Conservation (phyloP, 2,329 filamentous ascomycete genomes). For the Huntiella bhutanensis region DNA sequence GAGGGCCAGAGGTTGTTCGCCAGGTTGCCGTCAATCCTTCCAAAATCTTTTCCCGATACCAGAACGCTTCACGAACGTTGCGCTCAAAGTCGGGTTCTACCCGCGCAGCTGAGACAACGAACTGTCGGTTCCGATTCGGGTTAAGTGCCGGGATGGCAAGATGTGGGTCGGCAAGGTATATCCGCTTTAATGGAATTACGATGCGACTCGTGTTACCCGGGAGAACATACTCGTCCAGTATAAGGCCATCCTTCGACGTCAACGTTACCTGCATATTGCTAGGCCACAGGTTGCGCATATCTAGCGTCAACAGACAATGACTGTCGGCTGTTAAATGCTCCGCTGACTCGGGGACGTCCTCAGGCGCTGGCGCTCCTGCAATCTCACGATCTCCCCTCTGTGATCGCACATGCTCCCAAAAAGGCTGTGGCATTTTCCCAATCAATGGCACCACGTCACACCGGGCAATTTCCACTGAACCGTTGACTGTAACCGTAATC, state of each 20-base stretch:
- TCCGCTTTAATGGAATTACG: slow-evolving; percentile 53
- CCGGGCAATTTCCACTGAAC: slow-evolving; percentile 63
- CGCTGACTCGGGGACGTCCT: slow-evolving; percentile 11
- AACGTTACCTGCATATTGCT: slow-evolving; percentile 53
- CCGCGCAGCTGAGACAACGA: slow-evolving; percentile 67
- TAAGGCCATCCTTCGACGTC: slow-evolving; percentile 29
- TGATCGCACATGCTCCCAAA: slow-evolving; percentile 32
- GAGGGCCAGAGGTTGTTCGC: slow-evolving; percentile 34
- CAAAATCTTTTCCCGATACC: slow-evolving; percentile 72
- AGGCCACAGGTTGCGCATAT: slow-evolving; percentile 81
- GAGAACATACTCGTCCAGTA: slow-evolving; percentile 37
- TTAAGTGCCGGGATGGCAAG: slow-evolving; percentile 64
- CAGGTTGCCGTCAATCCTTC: slow-evolving; percentile 53
- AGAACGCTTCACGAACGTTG: slow-evolving; percentile 64
- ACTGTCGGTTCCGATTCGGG: slow-evolving; percentile 70
- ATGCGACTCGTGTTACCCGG: slow-evolving; percentile 55
- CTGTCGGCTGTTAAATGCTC: slow-evolving; percentile 26
- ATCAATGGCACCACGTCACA: slow-evolving; percentile 63
- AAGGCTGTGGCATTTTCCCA: slow-evolving; percentile 39
- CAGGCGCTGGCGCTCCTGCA: not conserved
- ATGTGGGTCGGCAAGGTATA: slow-evolving; percentile 60
- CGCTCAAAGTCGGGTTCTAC: slow-evolving; percentile 65
- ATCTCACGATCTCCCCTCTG: not conserved
- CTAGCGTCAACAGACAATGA: slow-evolving; percentile 62
- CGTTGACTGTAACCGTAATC: slow-evolving; percentile 77